phyloP scores from a whole-genome alignment of 2,329 filamentous ascomycete species.

The Pseudogymnoascus sp. region DNA sequence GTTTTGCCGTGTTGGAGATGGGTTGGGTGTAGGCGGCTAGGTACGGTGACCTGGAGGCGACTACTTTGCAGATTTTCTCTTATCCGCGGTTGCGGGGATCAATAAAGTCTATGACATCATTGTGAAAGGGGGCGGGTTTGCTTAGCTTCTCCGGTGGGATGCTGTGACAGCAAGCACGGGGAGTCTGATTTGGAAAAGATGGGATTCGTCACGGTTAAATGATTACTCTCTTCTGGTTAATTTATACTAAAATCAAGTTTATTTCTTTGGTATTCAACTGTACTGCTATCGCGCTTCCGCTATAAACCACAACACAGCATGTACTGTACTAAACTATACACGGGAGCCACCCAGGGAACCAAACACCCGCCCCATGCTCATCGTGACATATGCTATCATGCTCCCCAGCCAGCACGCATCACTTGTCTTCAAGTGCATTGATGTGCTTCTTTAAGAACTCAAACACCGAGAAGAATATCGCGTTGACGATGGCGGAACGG shows the following conservation, averaged over 20 bases:
- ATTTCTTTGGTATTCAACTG: background rate
- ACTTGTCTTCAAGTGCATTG: conserved; percentile 26
- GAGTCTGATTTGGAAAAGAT: background rate
- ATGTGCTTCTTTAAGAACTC: conserved; percentile 67
- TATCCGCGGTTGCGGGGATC: background rate
- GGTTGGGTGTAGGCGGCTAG: background rate
- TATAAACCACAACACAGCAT: background rate
- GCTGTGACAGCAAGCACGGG: background rate
- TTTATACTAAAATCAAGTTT: background rate
- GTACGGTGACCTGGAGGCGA: background rate
- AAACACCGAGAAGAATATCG: conserved; percentile 83
- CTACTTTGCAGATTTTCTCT: background rate
- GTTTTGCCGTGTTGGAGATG: background rate
- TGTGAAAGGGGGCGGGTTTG: background rate
- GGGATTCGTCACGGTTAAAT: background rate
- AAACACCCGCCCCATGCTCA: background rate
- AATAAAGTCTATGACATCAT: conserved; percentile 2
- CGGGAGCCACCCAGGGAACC: background rate
- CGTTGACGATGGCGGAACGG: conserved; percentile 74
- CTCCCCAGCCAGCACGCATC: background rate
- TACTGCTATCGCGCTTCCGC: background rate
- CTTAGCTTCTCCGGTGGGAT: background rate
- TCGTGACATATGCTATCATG: background rate
- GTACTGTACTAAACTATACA: background rate
- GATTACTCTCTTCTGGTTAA: background rate